Base-by-base conservation (phyloP, 129 eudicot species). In the Gnaphalium uliginosum region DNA sequence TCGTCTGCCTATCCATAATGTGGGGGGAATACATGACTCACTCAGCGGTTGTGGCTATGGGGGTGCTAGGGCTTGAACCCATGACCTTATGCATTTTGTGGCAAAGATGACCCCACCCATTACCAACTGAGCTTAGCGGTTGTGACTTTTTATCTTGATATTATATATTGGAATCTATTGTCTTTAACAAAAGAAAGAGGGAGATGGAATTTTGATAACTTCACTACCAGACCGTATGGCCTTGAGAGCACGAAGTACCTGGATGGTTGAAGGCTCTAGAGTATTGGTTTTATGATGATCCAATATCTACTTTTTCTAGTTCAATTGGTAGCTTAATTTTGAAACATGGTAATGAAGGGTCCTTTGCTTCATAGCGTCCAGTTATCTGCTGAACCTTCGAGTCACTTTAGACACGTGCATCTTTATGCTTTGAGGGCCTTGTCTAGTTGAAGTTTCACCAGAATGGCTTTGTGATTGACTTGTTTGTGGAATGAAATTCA, bases 201-300 rank as follows among this genome's bases (percentile, higher is more conserved):
- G 76, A 72, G 53, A 33, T 32, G 66, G 53, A 72, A 21, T 13
- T 21, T 19, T 56, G 56, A 33, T 72, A 26, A 51, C 57, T 60
- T 73, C 8, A 2, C 21, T 8, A 17, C 57, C 5, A 4, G 18
- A 18, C 8, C 5, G 57, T 15, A 19, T 7, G 13, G 1, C 24
- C 24, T 19, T 54, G 61, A 54, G 24, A 54, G 24, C 22, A 22
- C 18, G 6, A 22, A 43, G 50, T 71, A 29, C 32, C 24, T 10
- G 61, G 8, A 54, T 54, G 61, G 4, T 54, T 54, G 24, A 59
- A 24, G 8, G 33, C 65, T 59, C 65, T 54, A 6, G 3, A 9
- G 8, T 5, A 15, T 39, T 2, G 21, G 19, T 59, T 65, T 30
- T 33, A 1, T 6, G 18, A n/a, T 1, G 9, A 15, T n/a, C 23